Base-by-base conservation (phyloP, 352 stramenopile genomes). In the Pythium monospermum region DNA sequence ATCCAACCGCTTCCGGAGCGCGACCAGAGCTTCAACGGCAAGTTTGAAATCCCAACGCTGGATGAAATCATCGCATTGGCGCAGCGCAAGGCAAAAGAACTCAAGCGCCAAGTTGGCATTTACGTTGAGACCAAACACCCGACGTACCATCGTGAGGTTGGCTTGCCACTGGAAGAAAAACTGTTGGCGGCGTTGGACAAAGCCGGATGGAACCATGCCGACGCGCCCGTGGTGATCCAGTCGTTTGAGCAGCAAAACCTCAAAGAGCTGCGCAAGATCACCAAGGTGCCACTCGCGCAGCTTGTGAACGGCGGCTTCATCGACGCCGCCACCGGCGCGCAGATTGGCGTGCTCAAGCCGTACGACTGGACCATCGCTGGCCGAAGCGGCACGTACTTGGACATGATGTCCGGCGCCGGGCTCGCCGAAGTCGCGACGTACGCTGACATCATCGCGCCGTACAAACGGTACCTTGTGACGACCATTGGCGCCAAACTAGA, bases 61-160 rank as follows among this genome's bases (percentile, higher is more conserved):
- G 74, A 84, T 35, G 83, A 97, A 41, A 85, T 97, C 61, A 76
- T 97, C 23, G 63, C 80, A 31, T 64, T 97, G 11, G 70, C 90
- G 37, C 69, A 85, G 65, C 59, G 50, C 61, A 78, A 88, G 68
- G 69, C 80, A 39, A 57, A 65, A 47, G 64, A 83, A 40, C 70
- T 72, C 37, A 73, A 72, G 27, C 71, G 73, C 39, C 81, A 68
- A 18, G 73, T 91, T 19, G 85, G 85, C 25, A 85, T 97, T 45
- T 96, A 96, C 62, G 72, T 76, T 3, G 88, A 97, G 69, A 73
- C 88, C 28, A 97, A 96, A 63, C 73, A 96, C 58, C 78, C 75
- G 51, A 91, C 67, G 42, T 87, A 87, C 63, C 67, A 89, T 67
- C 67, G 78, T 46, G 55, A 68, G 6, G 54, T 95, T 0, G 73